Evolutionary conservation across 345 rosid genomes (phyloP), one percentile per base, ranked within the genome.

Genomic region (Alliaria petiolata): DNA sequence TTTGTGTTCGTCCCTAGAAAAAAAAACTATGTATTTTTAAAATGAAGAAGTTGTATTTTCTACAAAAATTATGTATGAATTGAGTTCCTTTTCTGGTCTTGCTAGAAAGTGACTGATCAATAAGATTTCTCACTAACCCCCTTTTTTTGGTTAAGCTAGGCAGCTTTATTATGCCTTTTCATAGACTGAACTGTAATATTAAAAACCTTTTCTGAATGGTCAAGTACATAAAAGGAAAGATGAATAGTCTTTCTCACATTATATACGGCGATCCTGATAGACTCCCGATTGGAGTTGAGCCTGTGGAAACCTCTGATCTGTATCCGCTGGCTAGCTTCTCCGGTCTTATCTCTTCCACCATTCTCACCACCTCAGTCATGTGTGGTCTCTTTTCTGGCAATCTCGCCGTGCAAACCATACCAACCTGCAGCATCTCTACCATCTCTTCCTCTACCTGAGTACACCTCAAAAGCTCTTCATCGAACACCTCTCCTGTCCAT

Each of bases 401-500:
- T 69, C 88, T 88, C 16, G 69, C 82, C 0, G 88, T 90, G 80
- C 98, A 92, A 19, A 83, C 85, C 93, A 89, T 86, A n/a, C 88
- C 97, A 26, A 91, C 83, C 74, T 95, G 98, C 56, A 95, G 70
- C 98, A 95, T 88, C 83, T 86, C 97, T 33, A 95, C 99, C 97
- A 92, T 85, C 84, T 92, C 98, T 78, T 92, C 97, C 79, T 95
- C 99, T 34, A 92, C 90, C 55, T 92, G 89, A 5, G 99, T 88
- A 77, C 81, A 88, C 81, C 93, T 81, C 81, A 92, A 42, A 28
- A 95, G 91, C 84, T 82, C 91, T 36, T 87, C 69, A 58, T 95
- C 98, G 65, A 92, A 95, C 65, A 92, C 99, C 76, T 92, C 98
- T 16, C 96, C 99, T 0, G 98, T 90, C 99, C 99, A 95, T 79